Evolutionary conservation across 2,329 filamentous ascomycete species (phyloP).

Genomic region (Coleophoma eucalyptorum): DNA sequence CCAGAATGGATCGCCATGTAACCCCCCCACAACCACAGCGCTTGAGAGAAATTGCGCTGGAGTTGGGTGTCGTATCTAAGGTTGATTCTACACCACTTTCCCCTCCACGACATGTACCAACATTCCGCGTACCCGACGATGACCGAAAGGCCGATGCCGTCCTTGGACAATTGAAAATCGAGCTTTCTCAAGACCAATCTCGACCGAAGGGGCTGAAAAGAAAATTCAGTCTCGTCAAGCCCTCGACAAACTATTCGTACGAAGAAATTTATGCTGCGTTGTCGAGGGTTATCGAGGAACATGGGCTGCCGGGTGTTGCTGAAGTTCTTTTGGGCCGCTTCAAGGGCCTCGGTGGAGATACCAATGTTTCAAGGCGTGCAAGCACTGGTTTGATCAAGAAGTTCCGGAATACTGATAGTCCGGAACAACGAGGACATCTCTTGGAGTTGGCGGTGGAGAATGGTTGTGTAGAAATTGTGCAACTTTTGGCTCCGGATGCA

Average conservation of each 20-base stretch:
- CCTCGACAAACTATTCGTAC: conserved; percentile 3
- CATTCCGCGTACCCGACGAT: conserved; percentile 8
- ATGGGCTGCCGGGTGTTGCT: conserved; percentile 9
- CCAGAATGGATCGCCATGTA: conserved; percentile 4
- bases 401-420: conserved; percentile 1
- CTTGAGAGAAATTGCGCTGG: conserved; percentile 6
- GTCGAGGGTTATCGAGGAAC: conserved; percentile 4
- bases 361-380: conserved; percentile 10
- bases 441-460: conserved; percentile 7
- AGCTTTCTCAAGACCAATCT: conserved; percentile 2
- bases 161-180: conserved; percentile 9
- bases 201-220: conserved; percentile 5
- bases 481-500: conserved; percentile 10
- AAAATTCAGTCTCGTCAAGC: conserved; percentile 1
- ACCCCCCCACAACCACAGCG: conserved; percentile 5
- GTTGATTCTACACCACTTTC: conserved; percentile 1
- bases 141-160: conserved; percentile 13
- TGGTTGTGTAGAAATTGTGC: conserved; percentile 4
- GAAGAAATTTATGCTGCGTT: conserved; percentile 10
- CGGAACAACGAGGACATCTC: conserved; percentile 6
- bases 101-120: conserved; percentile 2
- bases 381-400: conserved; percentile 8
- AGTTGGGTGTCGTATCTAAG: conserved; percentile 2
- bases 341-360: conserved; percentile 7
- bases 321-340: conserved; percentile 10